Evolutionary conservation across 1,284 basidiomycete genomes (phyloP), one percentile per base, ranked within the genome.

Genomic region (Rhodotorula sp.): DNA sequence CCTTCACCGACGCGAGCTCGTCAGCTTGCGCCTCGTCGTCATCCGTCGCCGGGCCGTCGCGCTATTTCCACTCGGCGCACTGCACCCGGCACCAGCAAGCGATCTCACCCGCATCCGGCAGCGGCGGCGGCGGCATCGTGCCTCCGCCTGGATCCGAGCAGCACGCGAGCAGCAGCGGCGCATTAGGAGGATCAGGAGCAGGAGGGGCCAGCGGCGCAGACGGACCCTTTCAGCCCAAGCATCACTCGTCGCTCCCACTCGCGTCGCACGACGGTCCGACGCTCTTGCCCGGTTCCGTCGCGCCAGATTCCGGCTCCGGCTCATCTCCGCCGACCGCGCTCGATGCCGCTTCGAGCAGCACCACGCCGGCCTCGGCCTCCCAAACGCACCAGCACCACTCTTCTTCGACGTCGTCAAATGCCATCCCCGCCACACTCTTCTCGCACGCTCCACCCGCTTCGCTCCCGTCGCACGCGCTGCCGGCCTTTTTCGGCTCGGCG

Each of bases 401-500:
- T 26, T 50, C 63, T 16, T 31, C 66, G n/a, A 55, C 54, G 10
- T 43, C 38, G 38, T 43, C 58, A 57, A 15, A 18, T 16, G 19
- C 43, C 34, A n/a, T 47, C 3, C n/a, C 60, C 28, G 66, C 61
- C 7, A 19, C 54, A 1, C 58, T 69, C 48, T 59, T 69, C 38
- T 45, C 72, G n/a, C 23, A 54, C 43, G 14, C 69, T 15, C 66
- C 31, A 12, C 49, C 56, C 2, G 52, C 58, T 2, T 52, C 47
- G 49, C 6, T 64, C 60, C 68, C 75, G 3, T 34, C 52, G 15
- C 69, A 70, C 56, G 59, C 69, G 8, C 71, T 69, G 26, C 73
- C 63, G 4, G 67, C 60, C 45, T 72, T 73, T 61, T 76, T 71
- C 61, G 71, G 66, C 50, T 69, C 66, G 56, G 68, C 71, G 62